Evolutionary conservation across 768 basidiomycete species (phyloP).

Genomic region (Suillus subaureus): DNA sequence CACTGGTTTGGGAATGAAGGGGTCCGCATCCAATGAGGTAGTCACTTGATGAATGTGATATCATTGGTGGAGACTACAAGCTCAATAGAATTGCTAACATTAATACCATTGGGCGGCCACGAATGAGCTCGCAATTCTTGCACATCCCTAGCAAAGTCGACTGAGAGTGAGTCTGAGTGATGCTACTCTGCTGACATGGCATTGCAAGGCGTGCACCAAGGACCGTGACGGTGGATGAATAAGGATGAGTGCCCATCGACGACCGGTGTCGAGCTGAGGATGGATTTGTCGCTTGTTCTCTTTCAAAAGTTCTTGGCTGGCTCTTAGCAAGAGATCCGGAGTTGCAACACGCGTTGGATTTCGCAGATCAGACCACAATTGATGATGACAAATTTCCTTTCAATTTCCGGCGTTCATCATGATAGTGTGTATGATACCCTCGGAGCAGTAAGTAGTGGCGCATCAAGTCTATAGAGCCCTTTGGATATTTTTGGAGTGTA

Average conservation of each 20-base stretch:
- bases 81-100: not conserved
- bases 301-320: not conserved
- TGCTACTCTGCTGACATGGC: not conserved
- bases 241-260: not conserved
- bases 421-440: too few relatives aligned
- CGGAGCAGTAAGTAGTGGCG: too few relatives aligned
- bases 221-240: not conserved
- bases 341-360: too few relatives aligned
- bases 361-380: not conserved
- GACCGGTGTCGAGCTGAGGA: too few relatives aligned
- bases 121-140: not conserved
- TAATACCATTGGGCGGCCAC: not conserved
- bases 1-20: slow-evolving; percentile 23
- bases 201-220: not conserved
- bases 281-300: too few relatives aligned
- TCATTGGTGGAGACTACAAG: not conserved
- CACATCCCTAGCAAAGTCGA: not conserved
- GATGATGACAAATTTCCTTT: not conserved
- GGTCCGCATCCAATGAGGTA: slow-evolving; percentile 30
- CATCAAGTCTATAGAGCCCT: too few relatives aligned
- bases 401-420: not conserved
- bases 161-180: too few relatives aligned
- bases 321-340: not conserved
- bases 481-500: not conserved
- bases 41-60: not conserved